A percentile compares a stretch with the other conserved stretches of the same genome.
phyloP scores from a whole-genome alignment of 1,139 yeast genomes.

The Blastobotrys indianensis region DNA sequence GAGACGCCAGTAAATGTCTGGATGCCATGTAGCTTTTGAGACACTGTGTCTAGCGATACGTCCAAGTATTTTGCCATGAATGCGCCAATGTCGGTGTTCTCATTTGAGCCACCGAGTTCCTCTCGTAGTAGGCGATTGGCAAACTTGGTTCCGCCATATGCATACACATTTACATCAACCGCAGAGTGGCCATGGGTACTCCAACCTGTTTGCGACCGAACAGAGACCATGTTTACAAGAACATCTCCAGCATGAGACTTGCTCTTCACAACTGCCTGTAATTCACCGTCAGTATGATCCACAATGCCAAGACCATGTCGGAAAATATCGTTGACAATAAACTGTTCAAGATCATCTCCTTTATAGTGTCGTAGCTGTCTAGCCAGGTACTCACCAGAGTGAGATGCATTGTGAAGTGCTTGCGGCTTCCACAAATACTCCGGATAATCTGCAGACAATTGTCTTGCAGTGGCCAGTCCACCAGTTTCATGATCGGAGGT shows the following conservation, averaged over 20 bases:
- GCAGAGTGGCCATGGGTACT: conserved; percentile 87
- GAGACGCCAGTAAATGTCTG: conserved; percentile 2
- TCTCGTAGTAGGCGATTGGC: conserved; percentile 19
- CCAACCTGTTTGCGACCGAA: conserved; percentile 78
- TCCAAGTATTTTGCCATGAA: conserved; percentile 58
- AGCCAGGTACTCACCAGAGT: conserved; percentile 65
- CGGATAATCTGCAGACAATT: conserved; percentile 52
- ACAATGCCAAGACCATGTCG: conserved; percentile 54
- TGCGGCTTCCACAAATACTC: conserved; percentile 76
- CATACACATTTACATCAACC: conserved; percentile 82
- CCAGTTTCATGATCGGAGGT: conserved; percentile 94
- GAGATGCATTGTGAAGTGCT: conserved; percentile 56
- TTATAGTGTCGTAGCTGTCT: conserved; percentile 32
- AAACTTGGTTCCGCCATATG: conserved; percentile 41
- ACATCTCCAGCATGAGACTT: conserved; percentile 37
- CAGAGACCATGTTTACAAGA: conserved; percentile 56
- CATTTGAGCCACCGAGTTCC: conserved; percentile 68
- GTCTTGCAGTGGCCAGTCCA: conserved; percentile 74
- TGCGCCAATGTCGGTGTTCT: conserved; percentile 74
- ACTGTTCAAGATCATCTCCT: conserved; percentile 33
- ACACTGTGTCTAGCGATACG: conserved; percentile 48
- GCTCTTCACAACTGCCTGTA: conserved; percentile 26
- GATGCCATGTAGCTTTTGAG: conserved; percentile 31
- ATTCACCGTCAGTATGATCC: conserved; percentile 48
- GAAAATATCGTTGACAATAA: conserved; percentile 46